Evolutionary conservation across 768 basidiomycete species (phyloP).

Genomic region (Leccinum obscurum): DNA sequence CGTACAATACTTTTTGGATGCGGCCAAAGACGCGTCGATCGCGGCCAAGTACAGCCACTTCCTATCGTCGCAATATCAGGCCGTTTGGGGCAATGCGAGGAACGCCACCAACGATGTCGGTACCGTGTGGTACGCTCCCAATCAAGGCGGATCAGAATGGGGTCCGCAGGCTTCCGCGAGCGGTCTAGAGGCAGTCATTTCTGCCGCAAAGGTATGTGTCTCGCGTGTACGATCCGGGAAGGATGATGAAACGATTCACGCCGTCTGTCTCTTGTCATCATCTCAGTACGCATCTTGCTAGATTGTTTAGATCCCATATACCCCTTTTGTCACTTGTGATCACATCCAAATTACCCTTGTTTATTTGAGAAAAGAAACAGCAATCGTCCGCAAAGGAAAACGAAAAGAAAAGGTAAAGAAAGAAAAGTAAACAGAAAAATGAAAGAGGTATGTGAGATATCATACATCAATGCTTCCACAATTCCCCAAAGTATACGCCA

Average conservation of each 20-base stretch:
- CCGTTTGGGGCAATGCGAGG: constrained; percentile 39
- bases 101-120: constrained; percentile 42
- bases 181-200: constrained; percentile 32
- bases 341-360: constrained; percentile 9
- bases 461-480: constrained; percentile 33
- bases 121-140: constrained; percentile 32
- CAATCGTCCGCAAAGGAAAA: constrained; percentile 1
- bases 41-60: constrained; percentile 41
- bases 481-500: constrained; percentile 14
- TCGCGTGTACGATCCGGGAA: background rate
- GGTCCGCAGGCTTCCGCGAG: constrained; percentile 31
- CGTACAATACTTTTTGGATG: constrained; percentile 49
- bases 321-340: background rate
- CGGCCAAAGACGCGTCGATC: constrained; percentile 42
- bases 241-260: background rate
- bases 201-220: constrained; percentile 26
- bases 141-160: constrained; percentile 30
- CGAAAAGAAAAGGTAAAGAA: background rate
- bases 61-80: constrained; percentile 40
- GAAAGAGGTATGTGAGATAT: constrained; percentile 26
- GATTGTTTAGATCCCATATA: background rate
- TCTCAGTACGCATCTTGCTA: constrained; percentile 22
- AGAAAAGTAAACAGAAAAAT: background rate
- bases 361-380: constrained; percentile 9
- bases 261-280: background rate